Base-by-base conservation (phyloP, 352 stramenopile species). In the Phytophthora capsici region DNA sequence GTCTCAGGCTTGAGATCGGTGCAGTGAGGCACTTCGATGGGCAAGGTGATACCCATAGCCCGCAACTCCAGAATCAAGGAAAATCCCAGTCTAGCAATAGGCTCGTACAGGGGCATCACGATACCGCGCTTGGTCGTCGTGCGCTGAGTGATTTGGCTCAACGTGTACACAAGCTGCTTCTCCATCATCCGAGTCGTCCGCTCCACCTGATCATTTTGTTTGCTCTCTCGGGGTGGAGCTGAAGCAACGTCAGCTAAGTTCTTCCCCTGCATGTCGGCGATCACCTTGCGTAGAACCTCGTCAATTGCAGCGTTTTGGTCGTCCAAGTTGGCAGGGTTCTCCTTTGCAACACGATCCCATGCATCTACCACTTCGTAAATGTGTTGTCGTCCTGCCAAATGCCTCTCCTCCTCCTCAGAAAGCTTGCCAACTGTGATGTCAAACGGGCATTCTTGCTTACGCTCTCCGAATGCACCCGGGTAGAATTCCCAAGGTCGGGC, bases 1-100 rank as follows among this genome's bases (percentile, higher is more conserved):
- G 73, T 67, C 32, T 72, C 58, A 19, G 65, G 50, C 41, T 66
- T 76, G n/a, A 89, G 71, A 45, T 86, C 73, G 13, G 70, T 73
- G 57, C 82, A 89, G 34, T 89, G 65, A 2, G 79, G 78, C 16
- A 89, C 51, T 57, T 90, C 77, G 12, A 87, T 80, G 26, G 81
- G 75, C 16, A 84, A 25, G 1, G 69, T 70, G 8, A 86, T 54
- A 12, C 77, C 63, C 62, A 82, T 75, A 19, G 45, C 57, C 17
- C 78, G 74, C 19, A 88, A 48, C 25, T 84, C 69, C 38, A 85
- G 57, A 47, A 90, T 73, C 28, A 90, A 60, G 9, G 78, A 88
- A 8, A 82, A 57, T 1, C 71, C 81, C 2, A 88, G 57, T 38
- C 54, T 23, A 5, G 70, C 73, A 36, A 78, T 74, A 20, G 48